A percentile compares a stretch with the other conserved stretches of the same genome.
Evolutionary conservation across 2,329 filamentous ascomycete genomes (phyloP).

Genomic region (Alternaria longipes): DNA sequence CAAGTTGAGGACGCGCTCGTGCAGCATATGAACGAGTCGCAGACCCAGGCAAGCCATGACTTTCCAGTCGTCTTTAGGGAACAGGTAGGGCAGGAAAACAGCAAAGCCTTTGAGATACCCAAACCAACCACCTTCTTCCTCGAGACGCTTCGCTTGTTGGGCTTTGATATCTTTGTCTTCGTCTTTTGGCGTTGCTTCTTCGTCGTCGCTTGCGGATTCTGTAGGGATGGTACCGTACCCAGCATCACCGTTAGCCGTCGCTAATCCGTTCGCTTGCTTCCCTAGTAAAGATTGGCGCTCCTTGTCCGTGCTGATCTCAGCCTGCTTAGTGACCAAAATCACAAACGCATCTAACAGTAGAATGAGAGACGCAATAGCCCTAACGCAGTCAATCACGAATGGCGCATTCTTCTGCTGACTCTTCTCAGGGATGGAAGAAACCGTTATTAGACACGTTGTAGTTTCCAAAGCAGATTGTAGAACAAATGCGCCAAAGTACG

Average conservation of each 20-base stretch:
- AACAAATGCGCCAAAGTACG: conserved; percentile 47
- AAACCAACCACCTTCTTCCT: conserved; percentile 79
- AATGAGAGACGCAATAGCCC: conserved; percentile 34
- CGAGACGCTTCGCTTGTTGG: conserved; percentile 68
- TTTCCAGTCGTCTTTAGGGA: conserved; percentile 72
- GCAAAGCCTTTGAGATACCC: conserved; percentile 78
- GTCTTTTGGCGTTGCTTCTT: conserved; percentile 63
- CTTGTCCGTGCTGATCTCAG: conserved; percentile 57
- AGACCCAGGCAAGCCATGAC: conserved; percentile 74
- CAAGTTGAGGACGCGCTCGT: conserved; percentile 76
- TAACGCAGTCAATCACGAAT: conserved; percentile 34
- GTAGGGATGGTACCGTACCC: conserved; percentile 47
- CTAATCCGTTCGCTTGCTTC: conserved; percentile 49
- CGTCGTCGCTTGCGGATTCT: conserved; percentile 25
- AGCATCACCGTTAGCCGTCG: conserved; percentile 50
- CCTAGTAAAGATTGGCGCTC: conserved; percentile 68
- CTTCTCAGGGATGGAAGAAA: conserved; percentile 25
- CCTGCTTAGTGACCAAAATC: conserved; percentile 38
- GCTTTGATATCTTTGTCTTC: conserved; percentile 64
- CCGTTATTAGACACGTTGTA: conserved; percentile 37
- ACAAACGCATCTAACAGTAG: conserved; percentile 41
- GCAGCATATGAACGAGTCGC: conserved; percentile 73
- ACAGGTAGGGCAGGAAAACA: conserved; percentile 80
- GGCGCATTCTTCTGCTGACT: conserved; percentile 31
- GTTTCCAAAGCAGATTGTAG: conserved; percentile 45